Conservation (phyloP, 495 filamentous ascomycete genomes). For the Glarea lozoyensis region DNA sequence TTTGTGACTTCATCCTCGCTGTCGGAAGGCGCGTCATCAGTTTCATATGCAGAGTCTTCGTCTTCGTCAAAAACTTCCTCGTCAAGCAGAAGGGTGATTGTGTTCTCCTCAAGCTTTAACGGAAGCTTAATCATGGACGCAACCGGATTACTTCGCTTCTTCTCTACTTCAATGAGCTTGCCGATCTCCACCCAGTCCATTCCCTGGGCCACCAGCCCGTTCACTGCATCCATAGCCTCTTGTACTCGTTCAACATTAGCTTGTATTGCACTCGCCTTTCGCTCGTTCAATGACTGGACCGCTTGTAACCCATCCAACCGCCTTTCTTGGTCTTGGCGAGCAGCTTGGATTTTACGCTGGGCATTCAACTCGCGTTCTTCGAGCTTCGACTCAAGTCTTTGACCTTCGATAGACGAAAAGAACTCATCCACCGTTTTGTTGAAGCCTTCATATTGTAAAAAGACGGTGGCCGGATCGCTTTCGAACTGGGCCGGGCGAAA, state of each 20-base stretch:
- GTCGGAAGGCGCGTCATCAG: slow-evolving; percentile 54
- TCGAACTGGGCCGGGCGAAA: slow-evolving; percentile 82
- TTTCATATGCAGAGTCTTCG: slow-evolving; percentile 44
- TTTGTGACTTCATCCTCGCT: slow-evolving; percentile 42
- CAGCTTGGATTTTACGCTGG: slow-evolving; percentile 71
- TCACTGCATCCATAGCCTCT: slow-evolving; percentile 85
- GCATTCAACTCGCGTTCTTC: slow-evolving; percentile 74
- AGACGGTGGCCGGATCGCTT: slow-evolving; percentile 48
- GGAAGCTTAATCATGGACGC: slow-evolving; percentile 82
- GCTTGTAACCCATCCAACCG: slow-evolving; percentile 74
- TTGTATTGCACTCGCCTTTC: slow-evolving; percentile 83
- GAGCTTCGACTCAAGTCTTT: slow-evolving; percentile 77
- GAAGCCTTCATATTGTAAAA: slow-evolving; percentile 72
- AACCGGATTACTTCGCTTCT: slow-evolving; percentile 70
- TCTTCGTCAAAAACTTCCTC: slow-evolving; percentile 58
- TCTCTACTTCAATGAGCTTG: slow-evolving; percentile 77
- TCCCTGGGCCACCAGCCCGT: slow-evolving; percentile 77
- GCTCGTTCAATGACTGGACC: slow-evolving; percentile 71
- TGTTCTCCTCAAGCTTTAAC: slow-evolving; percentile 82
- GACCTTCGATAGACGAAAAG: slow-evolving; percentile 91
- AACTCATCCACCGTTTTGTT: slow-evolving; percentile 94
- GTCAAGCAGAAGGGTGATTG: slow-evolving; percentile 67
- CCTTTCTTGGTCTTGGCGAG: slow-evolving; percentile 71
- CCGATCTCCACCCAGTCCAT: slow-evolving; percentile 97
- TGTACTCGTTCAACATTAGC: slow-evolving; percentile 82